Evolutionary conservation across 2,329 filamentous ascomycete genomes (phyloP), one percentile per base, ranked within the genome.

Genomic region (Canariomyces notabilis): DNA sequence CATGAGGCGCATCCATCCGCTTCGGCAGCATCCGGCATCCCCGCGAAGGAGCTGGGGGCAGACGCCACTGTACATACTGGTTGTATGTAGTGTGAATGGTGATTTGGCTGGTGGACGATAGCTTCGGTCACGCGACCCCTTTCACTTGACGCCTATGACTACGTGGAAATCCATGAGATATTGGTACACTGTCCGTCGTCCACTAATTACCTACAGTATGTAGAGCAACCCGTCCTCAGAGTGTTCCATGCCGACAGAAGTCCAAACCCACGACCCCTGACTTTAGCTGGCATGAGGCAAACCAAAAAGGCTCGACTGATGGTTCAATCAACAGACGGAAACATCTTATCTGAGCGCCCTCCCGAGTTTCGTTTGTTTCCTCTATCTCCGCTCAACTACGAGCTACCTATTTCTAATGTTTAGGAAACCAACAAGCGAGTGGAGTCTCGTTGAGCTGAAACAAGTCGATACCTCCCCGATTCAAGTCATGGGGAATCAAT

Each of bases 291-390:
- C n/a, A n/a, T n/a, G n/a, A n/a, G n/a, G n/a, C n/a, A n/a, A n/a
- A n/a, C n/a, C n/a, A n/a, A n/a, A n/a, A n/a, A n/a, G n/a, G n/a
- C n/a, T n/a, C n/a, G n/a, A n/a, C n/a, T n/a, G n/a, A n/a, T n/a
- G n/a, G n/a, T n/a, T n/a, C n/a, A n/a, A n/a, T n/a, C n/a, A n/a
- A n/a, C n/a, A n/a, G n/a, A n/a, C n/a, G n/a, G n/a, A n/a, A n/a
- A n/a, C n/a, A n/a, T n/a, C n/a, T n/a, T n/a, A n/a, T n/a, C n/a
- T n/a, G n/a, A n/a, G n/a, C n/a, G n/a, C n/a, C n/a, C n/a, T 15
- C 49, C 75, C 58, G 69, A 76, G 46, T 77, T 71, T 49, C 58
- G n/a, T 36, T 12, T 12, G 3, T 18, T 19, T 18, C 11, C 15
- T 11, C n/a, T 12, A 21, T 38, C 5, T 37, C 34, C 38, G 26